phyloP scores from a whole-genome alignment of 306 rosid species.

The Quercus variabilis region DNA sequence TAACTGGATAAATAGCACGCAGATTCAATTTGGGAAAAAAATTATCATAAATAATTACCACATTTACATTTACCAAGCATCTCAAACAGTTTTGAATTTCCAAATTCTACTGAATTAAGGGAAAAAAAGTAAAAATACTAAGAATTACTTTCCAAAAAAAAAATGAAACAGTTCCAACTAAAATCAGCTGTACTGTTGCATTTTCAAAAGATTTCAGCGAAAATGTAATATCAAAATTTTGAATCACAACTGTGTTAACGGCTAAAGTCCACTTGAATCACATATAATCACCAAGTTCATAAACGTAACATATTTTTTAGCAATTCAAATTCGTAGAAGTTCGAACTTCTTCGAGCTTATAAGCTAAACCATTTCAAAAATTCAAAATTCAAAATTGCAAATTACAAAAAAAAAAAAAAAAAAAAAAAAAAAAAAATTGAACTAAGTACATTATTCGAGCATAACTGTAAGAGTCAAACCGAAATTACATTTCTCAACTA shows the following conservation, averaged over 20 bases:
- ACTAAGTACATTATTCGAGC: background rate
- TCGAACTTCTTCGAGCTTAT: background rate
- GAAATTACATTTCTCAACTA: constrained; percentile 5
- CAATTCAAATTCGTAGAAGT: background rate
- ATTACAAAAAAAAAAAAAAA: background rate
- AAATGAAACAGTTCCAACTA: background rate
- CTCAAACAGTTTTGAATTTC: background rate
- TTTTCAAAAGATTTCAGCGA: background rate
- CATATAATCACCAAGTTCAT: background rate
- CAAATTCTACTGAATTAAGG: background rate
- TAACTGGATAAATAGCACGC: background rate
- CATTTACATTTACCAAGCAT: constrained; percentile 1
- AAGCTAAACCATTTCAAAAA: constrained; percentile 5
- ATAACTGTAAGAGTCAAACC: background rate
- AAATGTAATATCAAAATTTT: background rate
- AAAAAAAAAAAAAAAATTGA: background rate
- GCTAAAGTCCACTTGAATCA: background rate
- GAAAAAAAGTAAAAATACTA: background rate
- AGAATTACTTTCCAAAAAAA: too few species aligned
- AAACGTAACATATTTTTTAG: background rate
- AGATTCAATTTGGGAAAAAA: too few species aligned
- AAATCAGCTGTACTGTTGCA: background rate
- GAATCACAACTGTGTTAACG: background rate
- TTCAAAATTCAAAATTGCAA: background rate
- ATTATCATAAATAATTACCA: background rate